Base-by-base conservation (phyloP, 1,139 yeast genomes). In the Magnusiomyces suaveolens region DNA sequence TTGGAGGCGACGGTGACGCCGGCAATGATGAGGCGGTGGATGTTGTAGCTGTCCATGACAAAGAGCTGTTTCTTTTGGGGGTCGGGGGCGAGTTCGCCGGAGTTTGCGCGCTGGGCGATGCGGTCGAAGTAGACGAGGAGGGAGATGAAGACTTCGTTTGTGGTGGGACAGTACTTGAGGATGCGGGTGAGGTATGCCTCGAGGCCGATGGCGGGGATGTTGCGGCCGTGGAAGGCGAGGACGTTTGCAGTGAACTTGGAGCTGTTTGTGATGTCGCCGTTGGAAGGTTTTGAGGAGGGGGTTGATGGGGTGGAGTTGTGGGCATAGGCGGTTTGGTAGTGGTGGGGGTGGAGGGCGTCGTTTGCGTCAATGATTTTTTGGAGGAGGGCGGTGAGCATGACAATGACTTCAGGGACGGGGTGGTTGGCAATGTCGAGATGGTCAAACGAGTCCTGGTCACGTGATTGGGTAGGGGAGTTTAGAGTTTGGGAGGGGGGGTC, bases 1-100 rank as follows among this genome's bases (percentile, higher is more conserved):
- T 92, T 92, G 47, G 96, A 86, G 25, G 96, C 88, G 24, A 92
- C 97, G 0, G 98, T 92, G 55, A 94, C 86, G 10, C 97, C 98
- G n/a, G 96, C 87, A 49, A 92, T 92, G 54, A 92, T 87, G 58
- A 92, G 77, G 59, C 99, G 77, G 71, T 92, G 99, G 60, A 92
- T 89, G 68, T 92, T 92, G 70, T 86, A 92, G 58, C 95, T 86
- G 71, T 92, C 97, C 92, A 92, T 88, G 6, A 90, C 96, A 69
- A 92, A 90, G 56, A 87, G 70, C 65, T 86, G 92, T 16, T 36
- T 36, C 21, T 48, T 48, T n/a, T 41, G 16, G 10, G 3, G 4
- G 8, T 6, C 6, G 12, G 36, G 8, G 26, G 43, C 29, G 23
- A 66, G 62, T 20, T 71, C 75, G 14, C 74, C 75, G 43, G 75